Evolutionary conservation across 2,329 filamentous ascomycete species (phyloP).

Genomic region (Colletotrichum cereale): DNA sequence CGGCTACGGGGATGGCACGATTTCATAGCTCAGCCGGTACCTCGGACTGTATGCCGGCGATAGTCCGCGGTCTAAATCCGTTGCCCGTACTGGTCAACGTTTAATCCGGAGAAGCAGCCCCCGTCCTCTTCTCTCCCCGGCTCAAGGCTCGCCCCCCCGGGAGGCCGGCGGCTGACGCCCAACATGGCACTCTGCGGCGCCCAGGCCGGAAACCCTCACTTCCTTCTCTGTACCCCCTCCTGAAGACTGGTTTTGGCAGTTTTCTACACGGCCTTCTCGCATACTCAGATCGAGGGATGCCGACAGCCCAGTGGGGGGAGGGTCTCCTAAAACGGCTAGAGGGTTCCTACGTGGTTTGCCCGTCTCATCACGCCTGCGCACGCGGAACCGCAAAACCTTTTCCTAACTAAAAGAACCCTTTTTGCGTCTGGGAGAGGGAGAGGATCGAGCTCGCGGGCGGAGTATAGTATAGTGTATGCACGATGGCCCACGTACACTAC

Average conservation of each 20-base stretch:
- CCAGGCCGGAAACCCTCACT: neutral
- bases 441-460: too few relatives aligned
- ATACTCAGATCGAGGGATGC: neutral
- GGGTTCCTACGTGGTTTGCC: neutral
- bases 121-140: neutral
- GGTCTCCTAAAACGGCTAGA: neutral
- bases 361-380: neutral
- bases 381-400: neutral
- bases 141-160: neutral
- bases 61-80: neutral
- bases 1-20: neutral
- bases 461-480: too few relatives aligned
- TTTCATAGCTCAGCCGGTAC: neutral
- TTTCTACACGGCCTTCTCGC: neutral
- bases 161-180: neutral
- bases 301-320: too few relatives aligned
- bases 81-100: too few relatives aligned
- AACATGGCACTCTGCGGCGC: neutral
- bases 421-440: neutral
- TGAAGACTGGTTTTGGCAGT: neutral
- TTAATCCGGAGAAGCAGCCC: neutral
- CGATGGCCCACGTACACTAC: neutral
- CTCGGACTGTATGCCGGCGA: neutral
- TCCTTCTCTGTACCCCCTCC: neutral
- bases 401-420: constrained; percentile 3